phyloP scores from a whole-genome alignment of 2,329 filamentous ascomycete species.

The Cordyceps farinosa region DNA sequence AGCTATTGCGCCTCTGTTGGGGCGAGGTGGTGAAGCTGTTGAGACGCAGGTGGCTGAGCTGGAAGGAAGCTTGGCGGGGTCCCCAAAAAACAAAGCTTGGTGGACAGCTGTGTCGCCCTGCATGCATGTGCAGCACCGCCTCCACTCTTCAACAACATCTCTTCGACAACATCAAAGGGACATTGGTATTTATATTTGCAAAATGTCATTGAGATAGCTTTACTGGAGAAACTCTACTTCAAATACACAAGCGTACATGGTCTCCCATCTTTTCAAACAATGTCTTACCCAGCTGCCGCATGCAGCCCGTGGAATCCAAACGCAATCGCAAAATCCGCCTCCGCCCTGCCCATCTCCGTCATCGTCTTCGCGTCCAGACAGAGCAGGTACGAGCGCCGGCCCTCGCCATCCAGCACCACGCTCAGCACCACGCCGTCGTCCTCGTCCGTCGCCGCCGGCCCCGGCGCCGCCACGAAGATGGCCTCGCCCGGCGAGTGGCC shows the following conservation, averaged over 20 bases:
- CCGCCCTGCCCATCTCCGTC: conserved; percentile 56
- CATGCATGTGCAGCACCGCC: not conserved
- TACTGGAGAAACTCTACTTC: not conserved
- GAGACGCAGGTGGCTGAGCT: not conserved
- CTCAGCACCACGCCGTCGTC: conserved; percentile 55
- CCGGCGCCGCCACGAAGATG: conserved; percentile 50
- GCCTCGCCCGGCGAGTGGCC: conserved; percentile 62
- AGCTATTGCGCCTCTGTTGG: not conserved
- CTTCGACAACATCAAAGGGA: not conserved
- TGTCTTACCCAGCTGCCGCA: not conserved
- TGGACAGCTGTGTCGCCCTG: not conserved
- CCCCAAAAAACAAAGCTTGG: not conserved
- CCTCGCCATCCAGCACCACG: conserved; percentile 55
- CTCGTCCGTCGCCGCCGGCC: conserved; percentile 36
- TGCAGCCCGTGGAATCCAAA: conserved; percentile 57
- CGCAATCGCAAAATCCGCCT: conserved; percentile 50
- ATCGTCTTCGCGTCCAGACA: conserved; percentile 56
- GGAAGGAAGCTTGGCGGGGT: not conserved
- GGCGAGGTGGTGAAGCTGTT: not conserved
- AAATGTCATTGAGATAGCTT: not conserved
- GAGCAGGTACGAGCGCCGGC: conserved; percentile 55
- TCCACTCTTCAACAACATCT: not conserved
- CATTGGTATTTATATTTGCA: not conserved
- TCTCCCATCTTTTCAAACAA: not conserved
- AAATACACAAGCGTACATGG: not conserved